Evolutionary conservation across 2,329 filamentous ascomycete species (phyloP).

Genomic region (Zymoseptoria brevis): DNA sequence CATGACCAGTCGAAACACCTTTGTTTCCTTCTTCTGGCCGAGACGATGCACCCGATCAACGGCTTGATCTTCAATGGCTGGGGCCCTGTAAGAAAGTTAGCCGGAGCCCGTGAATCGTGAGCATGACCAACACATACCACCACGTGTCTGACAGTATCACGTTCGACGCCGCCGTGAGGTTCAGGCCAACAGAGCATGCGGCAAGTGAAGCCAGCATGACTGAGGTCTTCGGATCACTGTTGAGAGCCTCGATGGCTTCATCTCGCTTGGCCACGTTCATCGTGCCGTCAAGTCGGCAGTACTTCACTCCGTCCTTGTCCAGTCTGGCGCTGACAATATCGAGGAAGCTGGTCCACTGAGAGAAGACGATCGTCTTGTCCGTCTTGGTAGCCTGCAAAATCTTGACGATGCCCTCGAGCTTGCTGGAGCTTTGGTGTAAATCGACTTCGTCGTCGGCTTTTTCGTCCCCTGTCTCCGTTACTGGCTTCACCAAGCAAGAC

Average conservation of each 20-base stretch:
- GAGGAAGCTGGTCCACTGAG: slow-evolving; percentile 69
- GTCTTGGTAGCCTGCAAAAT: slow-evolving; percentile 63
- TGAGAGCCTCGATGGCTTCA: slow-evolving; percentile 58
- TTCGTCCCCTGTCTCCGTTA: slow-evolving; percentile 43
- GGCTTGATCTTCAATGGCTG: slow-evolving; percentile 86
- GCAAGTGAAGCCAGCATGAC: slow-evolving; percentile 75
- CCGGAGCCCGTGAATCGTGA: neutral
- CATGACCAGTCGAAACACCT: slow-evolving; percentile 73
- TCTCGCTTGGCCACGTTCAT: slow-evolving; percentile 69
- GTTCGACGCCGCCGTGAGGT: slow-evolving; percentile 77
- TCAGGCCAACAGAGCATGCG: slow-evolving; percentile 78
- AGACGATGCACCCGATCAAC: slow-evolving; percentile 80
- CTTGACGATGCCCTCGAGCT: slow-evolving; percentile 69
- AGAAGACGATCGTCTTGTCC: slow-evolving; percentile 68
- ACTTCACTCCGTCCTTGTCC: slow-evolving; percentile 51
- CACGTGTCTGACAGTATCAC: slow-evolving; percentile 77
- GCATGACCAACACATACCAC: slow-evolving; percentile 50
- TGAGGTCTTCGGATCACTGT: slow-evolving; percentile 57
- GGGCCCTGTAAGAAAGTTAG: slow-evolving; percentile 42
- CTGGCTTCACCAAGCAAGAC: slow-evolving; percentile 56
- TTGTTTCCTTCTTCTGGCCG: slow-evolving; percentile 71
- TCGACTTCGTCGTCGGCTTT: slow-evolving; percentile 42
- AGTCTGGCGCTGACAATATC: slow-evolving; percentile 65
- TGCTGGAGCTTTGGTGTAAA: slow-evolving; percentile 62
- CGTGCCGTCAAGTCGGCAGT: slow-evolving; percentile 68